Evolutionary conservation across 495 filamentous ascomycete genomes (phyloP).

Genomic region (Lineolata rhizophorae): DNA sequence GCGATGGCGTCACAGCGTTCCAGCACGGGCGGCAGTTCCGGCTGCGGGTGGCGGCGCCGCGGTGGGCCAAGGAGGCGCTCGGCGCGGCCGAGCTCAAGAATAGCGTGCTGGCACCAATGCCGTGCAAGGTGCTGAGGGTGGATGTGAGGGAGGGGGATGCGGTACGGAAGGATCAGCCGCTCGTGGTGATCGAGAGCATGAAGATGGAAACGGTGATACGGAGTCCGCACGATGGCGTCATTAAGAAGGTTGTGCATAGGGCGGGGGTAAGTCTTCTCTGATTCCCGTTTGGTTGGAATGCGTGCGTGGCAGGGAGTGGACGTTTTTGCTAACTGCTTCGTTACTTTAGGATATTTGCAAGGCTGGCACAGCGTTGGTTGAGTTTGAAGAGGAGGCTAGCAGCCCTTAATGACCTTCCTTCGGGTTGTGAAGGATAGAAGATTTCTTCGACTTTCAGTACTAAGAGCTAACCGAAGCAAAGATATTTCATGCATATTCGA

Average conservation of each 20-base stretch:
- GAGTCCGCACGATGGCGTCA: slow-evolving; percentile 60
- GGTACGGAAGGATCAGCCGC: slow-evolving; percentile 66
- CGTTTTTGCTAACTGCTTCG: no score
- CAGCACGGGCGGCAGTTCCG: slow-evolving; percentile 62
- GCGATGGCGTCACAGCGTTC: slow-evolving; percentile 52
- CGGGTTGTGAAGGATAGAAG: not conserved
- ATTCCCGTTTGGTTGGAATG: slow-evolving; percentile 7
- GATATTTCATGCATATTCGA: no score
- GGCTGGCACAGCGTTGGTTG: slow-evolving; percentile 29
- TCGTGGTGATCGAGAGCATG: slow-evolving; percentile 98
- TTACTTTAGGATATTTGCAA: slow-evolving; percentile 31
- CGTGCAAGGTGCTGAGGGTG: slow-evolving; percentile 76
- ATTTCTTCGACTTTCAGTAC: no score
- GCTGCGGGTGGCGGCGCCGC: slow-evolving; percentile 40
- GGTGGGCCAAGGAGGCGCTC: slow-evolving; percentile 70
- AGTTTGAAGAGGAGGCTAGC: slow-evolving; percentile 25
- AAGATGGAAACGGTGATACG: slow-evolving; percentile 99
- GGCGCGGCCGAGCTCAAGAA: slow-evolving; percentile 62
- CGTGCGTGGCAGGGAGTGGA: no score
- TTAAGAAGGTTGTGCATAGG: slow-evolving; percentile 65
- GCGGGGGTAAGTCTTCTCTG: slow-evolving; percentile 46
- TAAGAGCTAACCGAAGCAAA: no score
- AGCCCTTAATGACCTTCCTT: not conserved
- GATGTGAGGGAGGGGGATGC: slow-evolving; percentile 58
- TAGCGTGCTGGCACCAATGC: slow-evolving; percentile 81